phyloP scores from a whole-genome alignment of 371 early-diverging fungal genomes.

The Mucor indicus region DNA sequence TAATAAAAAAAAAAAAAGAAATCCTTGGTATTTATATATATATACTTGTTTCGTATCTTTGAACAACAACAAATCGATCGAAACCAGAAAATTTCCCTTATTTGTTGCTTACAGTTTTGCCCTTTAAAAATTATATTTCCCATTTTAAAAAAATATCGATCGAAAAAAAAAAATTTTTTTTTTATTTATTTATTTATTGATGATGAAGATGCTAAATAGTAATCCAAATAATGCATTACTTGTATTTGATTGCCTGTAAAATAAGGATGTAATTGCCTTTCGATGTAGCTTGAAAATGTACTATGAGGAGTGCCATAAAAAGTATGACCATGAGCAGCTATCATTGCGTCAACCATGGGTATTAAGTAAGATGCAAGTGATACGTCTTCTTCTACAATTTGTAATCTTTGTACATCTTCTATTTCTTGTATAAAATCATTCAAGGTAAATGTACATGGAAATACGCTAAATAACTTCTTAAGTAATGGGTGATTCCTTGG shows the following conservation, averaged over 20 bases:
- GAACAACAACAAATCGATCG: too few relatives aligned
- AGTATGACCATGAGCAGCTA: slow-evolving; percentile 55
- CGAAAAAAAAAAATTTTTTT: neutral
- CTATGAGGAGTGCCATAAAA: slow-evolving; percentile 58
- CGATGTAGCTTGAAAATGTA: slow-evolving; percentile 58
- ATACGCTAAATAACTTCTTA: slow-evolving; percentile 53
- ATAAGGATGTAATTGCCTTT: slow-evolving; percentile 50
- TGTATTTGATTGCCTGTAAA: slow-evolving; percentile 22
- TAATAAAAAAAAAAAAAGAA: too few relatives aligned
- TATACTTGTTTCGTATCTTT: too few relatives aligned
- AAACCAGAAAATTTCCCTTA: too few relatives aligned
- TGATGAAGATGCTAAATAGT: slow-evolving; percentile 7
- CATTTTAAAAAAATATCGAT: too few relatives aligned
- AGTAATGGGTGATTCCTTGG: slow-evolving; percentile 54
- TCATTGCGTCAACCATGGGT: slow-evolving; percentile 65
- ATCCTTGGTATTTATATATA: too few relatives aligned
- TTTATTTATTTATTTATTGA: neutral
- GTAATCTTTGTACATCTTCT: slow-evolving; percentile 35
- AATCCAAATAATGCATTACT: slow-evolving; percentile 14
- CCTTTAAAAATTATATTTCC: too few relatives aligned
- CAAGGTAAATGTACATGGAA: slow-evolving; percentile 57
- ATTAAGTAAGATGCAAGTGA: slow-evolving; percentile 51
- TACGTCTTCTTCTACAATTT: slow-evolving; percentile 48
- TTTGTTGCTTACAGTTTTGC: too few relatives aligned
- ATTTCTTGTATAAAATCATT: slow-evolving; percentile 51